A percentile compares a stretch with the other conserved stretches of the same genome.
Conservation (phyloP, 140 eudicot genomes). For the Flaveria floridana region DNA sequence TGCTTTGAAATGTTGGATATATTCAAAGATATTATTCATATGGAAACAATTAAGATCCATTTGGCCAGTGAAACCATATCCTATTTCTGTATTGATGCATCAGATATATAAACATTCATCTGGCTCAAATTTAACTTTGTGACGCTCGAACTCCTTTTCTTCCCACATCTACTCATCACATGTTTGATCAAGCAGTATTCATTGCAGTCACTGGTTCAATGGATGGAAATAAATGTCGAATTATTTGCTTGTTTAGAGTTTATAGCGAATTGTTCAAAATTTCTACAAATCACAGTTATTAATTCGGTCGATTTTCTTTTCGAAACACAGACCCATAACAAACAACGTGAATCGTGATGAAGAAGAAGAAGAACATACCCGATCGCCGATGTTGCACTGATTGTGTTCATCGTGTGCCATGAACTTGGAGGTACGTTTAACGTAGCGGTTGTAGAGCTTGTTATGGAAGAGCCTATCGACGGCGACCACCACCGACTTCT, state of each 20-base stretch:
- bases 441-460: slow-evolving; percentile 88
- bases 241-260: no score
- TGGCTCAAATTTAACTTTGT: background rate
- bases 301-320: background rate
- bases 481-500: slow-evolving; percentile 92
- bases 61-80: no score
- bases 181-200: no score
- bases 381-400: slow-evolving; percentile 84
- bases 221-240: no score
- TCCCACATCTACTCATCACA: no score
- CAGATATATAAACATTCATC: background rate
- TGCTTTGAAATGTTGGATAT: background rate
- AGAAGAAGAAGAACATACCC: slow-evolving; percentile 36
- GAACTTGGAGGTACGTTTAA: slow-evolving; percentile 88
- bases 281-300: background rate
- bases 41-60: no score
- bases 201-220: background rate
- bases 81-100: background rate
- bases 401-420: slow-evolving; percentile 90
- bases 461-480: slow-evolving; percentile 82
- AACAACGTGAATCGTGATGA: background rate
- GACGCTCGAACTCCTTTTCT: background rate
- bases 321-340: background rate
- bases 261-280: background rate
- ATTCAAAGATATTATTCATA: no score